These are phyloP conservation scores for Cryptosporidium bovis DNA, from an alignment of 169 alveolate genomes.

Conservation along the genomic window DNA sequence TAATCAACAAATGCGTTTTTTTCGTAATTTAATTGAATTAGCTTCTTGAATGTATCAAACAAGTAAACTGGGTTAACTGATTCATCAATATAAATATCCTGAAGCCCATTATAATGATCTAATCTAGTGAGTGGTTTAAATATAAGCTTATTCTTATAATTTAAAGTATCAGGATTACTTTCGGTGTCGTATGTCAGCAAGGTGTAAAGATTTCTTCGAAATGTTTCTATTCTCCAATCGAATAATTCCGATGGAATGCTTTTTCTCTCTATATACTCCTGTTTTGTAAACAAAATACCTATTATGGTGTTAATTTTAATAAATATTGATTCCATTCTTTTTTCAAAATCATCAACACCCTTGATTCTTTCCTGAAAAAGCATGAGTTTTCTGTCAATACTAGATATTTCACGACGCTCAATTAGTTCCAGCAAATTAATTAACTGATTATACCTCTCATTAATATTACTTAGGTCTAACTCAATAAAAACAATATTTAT, in stretches of 20 bases:
- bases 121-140: too few relatives aligned
- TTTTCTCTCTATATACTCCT: too few relatives aligned
- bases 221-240: slow-evolving; percentile 9
- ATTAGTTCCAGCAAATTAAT: slow-evolving; percentile 33
- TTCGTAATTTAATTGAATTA: background rate
- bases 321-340: background rate
- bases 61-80: slow-evolving; percentile 4
- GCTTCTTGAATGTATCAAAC: slow-evolving; percentile 2
- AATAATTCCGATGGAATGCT: background rate
- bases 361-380: background rate
- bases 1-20: background rate
- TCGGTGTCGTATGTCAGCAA: background rate
- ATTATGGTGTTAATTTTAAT: background rate
- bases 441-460: slow-evolving; percentile 30
- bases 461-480: slow-evolving; percentile 8
- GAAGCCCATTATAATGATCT: background rate
- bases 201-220: slow-evolving; percentile 2
- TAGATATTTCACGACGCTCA: background rate
- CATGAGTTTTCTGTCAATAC: background rate
- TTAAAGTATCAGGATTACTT: too few relatives aligned
- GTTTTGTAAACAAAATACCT: too few relatives aligned
- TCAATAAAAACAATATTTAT: slow-evolving; percentile 10
- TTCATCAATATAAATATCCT: slow-evolving; percentile 31
- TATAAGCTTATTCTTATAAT: too few relatives aligned
- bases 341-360: too few relatives aligned